phyloP scores from a whole-genome alignment of 78 protist species.

The Dictyostelium capitatum region DNA sequence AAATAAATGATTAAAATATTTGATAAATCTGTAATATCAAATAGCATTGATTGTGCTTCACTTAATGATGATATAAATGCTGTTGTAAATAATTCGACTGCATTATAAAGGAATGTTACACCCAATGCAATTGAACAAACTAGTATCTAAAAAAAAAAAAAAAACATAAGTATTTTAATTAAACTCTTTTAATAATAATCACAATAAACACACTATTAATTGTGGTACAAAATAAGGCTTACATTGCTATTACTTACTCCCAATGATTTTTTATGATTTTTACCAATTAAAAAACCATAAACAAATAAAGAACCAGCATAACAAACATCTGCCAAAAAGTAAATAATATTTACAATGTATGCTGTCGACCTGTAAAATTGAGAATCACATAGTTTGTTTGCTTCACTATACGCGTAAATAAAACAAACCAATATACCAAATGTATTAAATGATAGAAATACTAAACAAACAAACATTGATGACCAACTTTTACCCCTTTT shows the following conservation, averaged over 20 bases:
- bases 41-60: neutral
- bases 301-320: constrained; percentile 18
- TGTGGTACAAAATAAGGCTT: no score
- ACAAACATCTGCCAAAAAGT: constrained; percentile 12
- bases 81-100: constrained; percentile 18
- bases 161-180: no score
- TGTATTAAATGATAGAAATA: neutral
- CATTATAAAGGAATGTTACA: constrained; percentile 3
- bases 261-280: constrained; percentile 21
- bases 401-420: neutral
- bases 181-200: no score
- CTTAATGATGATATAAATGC: neutral
- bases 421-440: constrained; percentile 11
- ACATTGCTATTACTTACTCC: neutral
- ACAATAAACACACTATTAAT: no score
- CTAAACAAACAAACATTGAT: neutral
- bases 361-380: neutral
- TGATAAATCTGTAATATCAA: constrained; percentile 2
- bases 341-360: neutral
- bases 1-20: constrained; percentile 6
- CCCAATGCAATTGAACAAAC: constrained; percentile 13
- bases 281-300: constrained; percentile 23
- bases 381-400: neutral
- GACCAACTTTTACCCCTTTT: neutral
- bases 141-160: neutral